Percentiles rank a stretch among this genome's conserved stretches.
Evolutionary conservation across 179 eudicot species (phyloP).

Genomic region (Vitellaria paradoxa): DNA sequence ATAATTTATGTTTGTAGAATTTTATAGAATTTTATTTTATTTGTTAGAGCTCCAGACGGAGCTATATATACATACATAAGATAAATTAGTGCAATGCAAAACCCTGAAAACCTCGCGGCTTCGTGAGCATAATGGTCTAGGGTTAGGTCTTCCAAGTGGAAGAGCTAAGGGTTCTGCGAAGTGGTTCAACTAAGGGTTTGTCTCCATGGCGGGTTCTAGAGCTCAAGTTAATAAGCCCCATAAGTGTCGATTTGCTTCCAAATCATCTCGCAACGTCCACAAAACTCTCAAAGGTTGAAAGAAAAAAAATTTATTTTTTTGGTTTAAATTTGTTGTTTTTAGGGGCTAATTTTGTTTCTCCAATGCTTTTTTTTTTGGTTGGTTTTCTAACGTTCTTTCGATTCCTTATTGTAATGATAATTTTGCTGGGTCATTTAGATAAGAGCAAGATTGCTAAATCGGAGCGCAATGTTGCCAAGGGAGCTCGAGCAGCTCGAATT

Average conservation of each 20-base stretch:
- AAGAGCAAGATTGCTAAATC: constrained; percentile 56
- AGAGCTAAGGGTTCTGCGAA: too few species aligned
- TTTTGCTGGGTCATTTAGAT: constrained; percentile 31
- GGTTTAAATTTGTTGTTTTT: neutral
- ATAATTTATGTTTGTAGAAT: too few species aligned
- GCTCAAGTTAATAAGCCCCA: constrained; percentile 80
- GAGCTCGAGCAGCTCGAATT: constrained; percentile 72
- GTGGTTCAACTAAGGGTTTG: too few species aligned
- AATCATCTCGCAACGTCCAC: constrained; percentile 82
- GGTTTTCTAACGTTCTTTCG: neutral
- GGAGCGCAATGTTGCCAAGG: constrained; percentile 55
- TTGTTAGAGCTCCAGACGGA: too few species aligned
- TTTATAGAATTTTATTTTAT: too few species aligned
- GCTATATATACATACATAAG: too few species aligned
- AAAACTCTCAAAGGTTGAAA: constrained; percentile 62
- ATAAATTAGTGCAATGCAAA: too few species aligned
- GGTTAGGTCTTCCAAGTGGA: too few species aligned
- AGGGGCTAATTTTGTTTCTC: neutral
- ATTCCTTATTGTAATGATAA: neutral
- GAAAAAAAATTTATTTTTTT: neutral
- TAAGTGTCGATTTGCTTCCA: constrained; percentile 84
- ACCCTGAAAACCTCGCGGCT: too few species aligned
- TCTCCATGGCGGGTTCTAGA: constrained; percentile 65
- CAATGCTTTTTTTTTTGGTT: neutral
- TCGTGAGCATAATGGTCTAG: too few species aligned